phyloP scores from a whole-genome alignment of 306 rosid species.

The Quercus cerris region DNA sequence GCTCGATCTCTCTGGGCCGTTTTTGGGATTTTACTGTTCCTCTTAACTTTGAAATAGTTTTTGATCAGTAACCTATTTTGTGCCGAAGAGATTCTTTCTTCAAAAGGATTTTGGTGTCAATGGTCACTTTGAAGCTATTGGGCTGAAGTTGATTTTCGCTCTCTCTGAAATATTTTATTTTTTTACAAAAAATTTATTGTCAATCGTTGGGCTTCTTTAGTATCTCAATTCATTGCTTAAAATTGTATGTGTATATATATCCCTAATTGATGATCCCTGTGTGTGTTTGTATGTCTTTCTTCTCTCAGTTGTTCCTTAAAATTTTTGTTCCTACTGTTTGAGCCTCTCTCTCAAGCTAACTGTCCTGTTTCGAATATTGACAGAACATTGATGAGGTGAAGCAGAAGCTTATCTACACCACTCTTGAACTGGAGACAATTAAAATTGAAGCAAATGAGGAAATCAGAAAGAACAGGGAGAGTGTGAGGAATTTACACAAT shows the following conservation, averaged over 20 bases:
- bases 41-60: conserved; percentile 19
- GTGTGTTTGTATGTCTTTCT: background rate
- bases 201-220: background rate
- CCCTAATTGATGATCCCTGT: background rate
- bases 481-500: conserved; percentile 20
- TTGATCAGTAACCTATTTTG: background rate
- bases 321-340: background rate
- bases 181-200: background rate
- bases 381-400: conserved; percentile 52
- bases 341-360: background rate
- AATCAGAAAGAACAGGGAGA: conserved; percentile 36
- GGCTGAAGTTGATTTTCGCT: background rate
- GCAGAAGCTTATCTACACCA: conserved; percentile 36
- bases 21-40: conserved; percentile 7
- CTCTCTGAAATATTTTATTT: background rate
- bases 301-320: background rate
- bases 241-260: background rate
- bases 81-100: background rate
- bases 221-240: background rate
- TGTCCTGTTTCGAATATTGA: conserved; percentile 11
- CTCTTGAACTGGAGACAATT: conserved; percentile 37
- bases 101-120: conserved; percentile 2
- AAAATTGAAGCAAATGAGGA: conserved; percentile 38
- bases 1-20: conserved; percentile 4
- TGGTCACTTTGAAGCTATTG: background rate